Conservation (phyloP, 495 filamentous ascomycete genomes). For the Neurospora sp. region DNA sequence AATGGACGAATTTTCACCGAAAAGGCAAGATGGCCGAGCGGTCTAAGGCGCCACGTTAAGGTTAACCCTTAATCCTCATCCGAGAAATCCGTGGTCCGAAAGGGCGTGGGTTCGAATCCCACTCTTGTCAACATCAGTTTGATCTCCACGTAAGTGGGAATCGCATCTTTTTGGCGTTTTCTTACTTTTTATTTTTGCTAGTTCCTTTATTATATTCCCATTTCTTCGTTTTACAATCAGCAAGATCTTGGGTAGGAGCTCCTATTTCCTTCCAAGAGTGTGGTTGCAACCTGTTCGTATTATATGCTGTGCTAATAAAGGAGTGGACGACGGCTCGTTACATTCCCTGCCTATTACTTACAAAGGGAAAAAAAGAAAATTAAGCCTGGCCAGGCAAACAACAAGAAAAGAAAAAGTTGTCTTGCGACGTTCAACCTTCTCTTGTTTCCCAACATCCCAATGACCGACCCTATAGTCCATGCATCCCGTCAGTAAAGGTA, state of each 20-base stretch:
- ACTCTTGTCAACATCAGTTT: slow-evolving; percentile 15
- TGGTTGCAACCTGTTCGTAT: background rate
- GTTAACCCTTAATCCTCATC: background rate
- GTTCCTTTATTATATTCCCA: background rate
- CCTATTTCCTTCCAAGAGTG: background rate
- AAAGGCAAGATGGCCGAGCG: background rate
- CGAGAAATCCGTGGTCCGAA: slow-evolving; percentile 17
- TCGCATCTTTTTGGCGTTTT: background rate
- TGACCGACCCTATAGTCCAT: background rate
- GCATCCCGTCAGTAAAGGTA: background rate
- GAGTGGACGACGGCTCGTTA: background rate
- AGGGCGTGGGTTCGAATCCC: slow-evolving; percentile 29
- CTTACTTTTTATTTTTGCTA: background rate
- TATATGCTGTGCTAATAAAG: background rate
- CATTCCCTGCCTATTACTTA: background rate
- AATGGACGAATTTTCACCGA: background rate
- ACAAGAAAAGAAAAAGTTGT: background rate
- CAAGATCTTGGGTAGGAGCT: accelerated
- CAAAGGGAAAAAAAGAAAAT: background rate
- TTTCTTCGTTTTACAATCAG: background rate
- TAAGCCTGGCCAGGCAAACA: background rate
- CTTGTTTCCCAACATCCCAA: background rate
- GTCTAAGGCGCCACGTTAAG: background rate
- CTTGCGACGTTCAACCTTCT: background rate
- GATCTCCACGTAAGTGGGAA: background rate